phyloP scores from a whole-genome alignment of 257 asterid genomes.

The Anisodus tanguticus region DNA sequence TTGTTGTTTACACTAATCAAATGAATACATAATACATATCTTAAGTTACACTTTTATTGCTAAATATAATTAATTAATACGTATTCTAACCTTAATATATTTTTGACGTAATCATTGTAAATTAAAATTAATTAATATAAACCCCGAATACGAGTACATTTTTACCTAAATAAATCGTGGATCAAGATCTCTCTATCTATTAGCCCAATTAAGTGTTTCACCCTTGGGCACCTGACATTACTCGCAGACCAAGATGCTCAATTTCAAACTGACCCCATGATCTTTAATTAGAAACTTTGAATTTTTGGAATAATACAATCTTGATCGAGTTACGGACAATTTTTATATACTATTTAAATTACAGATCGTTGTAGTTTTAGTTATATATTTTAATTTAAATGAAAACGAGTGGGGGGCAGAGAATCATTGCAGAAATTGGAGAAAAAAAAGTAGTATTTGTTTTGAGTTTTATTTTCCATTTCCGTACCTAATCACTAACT shows the following conservation, averaged over 20 bases:
- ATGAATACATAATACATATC: no score
- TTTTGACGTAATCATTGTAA: no score
- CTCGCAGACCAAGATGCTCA: not conserved
- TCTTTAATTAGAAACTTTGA: not conserved
- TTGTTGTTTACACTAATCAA: no score
- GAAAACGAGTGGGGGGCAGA: not conserved
- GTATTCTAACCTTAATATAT: no score
- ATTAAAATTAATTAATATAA: no score
- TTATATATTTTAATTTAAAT: not conserved
- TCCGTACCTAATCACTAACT: conserved; percentile 36
- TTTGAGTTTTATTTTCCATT: not conserved
- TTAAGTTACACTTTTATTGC: no score
- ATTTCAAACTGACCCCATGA: not conserved
- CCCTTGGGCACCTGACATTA: not conserved
- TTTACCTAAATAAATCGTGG: no score
- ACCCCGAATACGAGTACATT: no score
- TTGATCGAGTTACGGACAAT: not conserved
- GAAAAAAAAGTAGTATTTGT: not conserved
- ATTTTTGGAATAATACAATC: not conserved
- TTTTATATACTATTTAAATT: not conserved
- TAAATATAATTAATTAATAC: no score
- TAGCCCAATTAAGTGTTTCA: no score
- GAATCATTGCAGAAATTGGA: not conserved
- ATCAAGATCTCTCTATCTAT: no score
- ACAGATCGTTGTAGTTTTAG: not conserved